Base-by-base conservation (phyloP, 441 rosid species). In the Viola pubescens region DNA sequence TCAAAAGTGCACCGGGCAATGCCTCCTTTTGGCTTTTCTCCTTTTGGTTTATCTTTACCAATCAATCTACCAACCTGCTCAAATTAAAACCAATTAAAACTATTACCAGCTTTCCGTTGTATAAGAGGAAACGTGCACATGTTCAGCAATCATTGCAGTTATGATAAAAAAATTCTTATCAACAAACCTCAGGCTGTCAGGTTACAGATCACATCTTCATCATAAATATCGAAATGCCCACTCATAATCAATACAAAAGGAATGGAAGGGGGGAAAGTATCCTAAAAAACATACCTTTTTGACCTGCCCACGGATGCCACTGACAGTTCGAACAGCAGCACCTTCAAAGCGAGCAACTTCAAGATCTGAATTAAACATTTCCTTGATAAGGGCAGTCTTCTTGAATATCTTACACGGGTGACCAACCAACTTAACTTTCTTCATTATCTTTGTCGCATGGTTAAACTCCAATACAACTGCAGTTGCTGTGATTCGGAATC, bases 1-100 rank as follows among this genome's bases (percentile, higher is more conserved):
- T 92, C 98, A 79, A 92, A 92, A 60, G 91, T 89, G 77, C 98
- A 92, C 71, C 98, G 78, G 7, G 86, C 97, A 67, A 86, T 82
- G 54, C 97, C 97, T 68, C 87, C 96, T 75, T 80, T 70, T 42
- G 75, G 61, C 54, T 70, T 76, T 60, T 84, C 94, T 48, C 89
- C 94, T 75, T 80, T 82, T 60, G 58, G 26, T 19, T 19, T 19
- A 19, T 19, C 26, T 19, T 87, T 84, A 9, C 88, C 95, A 3
- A 89, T 70, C 76, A 85, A 91, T 72, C 87, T 87, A 11, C 84
- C 96, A 66, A 80, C 97, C 97, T 89, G 79, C 56, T 37, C 63
- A 54, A 6, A 44, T 34, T 19, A 37, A 57, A 37, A 69, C 11
- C 38, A 60, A 41, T 3, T 9, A 54, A 16, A 47, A 61, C 13